phyloP scores from a whole-genome alignment of 169 alveolate genomes.

The Plasmodium adleri region DNA sequence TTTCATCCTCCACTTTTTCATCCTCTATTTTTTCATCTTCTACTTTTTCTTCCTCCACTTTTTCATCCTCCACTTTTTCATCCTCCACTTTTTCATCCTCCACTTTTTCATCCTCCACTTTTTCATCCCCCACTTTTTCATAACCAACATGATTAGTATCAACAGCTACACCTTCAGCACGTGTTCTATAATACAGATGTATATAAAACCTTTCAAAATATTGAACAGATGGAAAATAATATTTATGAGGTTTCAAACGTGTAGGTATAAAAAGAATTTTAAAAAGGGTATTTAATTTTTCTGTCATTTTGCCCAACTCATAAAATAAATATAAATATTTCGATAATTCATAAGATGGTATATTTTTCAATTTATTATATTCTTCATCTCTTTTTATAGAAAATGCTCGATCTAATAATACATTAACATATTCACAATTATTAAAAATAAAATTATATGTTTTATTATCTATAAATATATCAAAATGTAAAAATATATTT shows the following conservation, averaged over 20 bases:
- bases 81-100: neutral
- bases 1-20: neutral
- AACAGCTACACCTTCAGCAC: neutral
- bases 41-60: neutral
- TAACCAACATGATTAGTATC: neutral
- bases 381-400: too few species aligned
- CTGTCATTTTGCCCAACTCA: conserved; percentile 41
- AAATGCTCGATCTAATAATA: conserved; percentile 7
- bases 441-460: conserved; percentile 63
- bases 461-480: conserved; percentile 53
- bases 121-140: neutral
- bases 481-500: conserved; percentile 49
- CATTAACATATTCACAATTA: conserved; percentile 63
- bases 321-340: conserved; percentile 40
- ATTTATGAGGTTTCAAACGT: conserved; percentile 34
- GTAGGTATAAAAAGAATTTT: conserved; percentile 25
- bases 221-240: conserved; percentile 54
- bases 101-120: neutral
- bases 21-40: neutral
- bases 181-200: conserved; percentile 16
- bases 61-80: neutral
- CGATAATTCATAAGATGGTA: conserved; percentile 32
- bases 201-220: conserved; percentile 51
- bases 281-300: conserved; percentile 57
- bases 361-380: too few species aligned